A percentile compares a stretch with the other conserved stretches of the same genome.
These are phyloP conservation scores for Aureobasidium subglaciale DNA, from an alignment of 2,329 filamentous ascomycete species.

Conservation along the genomic window DNA sequence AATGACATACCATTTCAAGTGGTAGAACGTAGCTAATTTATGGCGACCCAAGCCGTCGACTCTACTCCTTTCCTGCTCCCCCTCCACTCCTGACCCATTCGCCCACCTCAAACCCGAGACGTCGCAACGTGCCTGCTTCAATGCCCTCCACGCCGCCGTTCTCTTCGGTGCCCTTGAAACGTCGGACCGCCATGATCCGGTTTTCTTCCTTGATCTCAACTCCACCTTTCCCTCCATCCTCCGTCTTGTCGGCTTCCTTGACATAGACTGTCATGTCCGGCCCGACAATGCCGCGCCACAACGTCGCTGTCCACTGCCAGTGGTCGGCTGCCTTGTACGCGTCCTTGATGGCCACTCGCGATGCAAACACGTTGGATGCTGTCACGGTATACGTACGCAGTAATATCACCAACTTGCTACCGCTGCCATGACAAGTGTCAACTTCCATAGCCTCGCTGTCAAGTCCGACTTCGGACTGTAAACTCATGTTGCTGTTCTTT, in stretches of 20 bases:
- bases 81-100: conserved; percentile 58
- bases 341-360: conserved; percentile 66
- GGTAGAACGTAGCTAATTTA: not conserved
- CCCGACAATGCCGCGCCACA: conserved; percentile 81
- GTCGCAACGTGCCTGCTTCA: conserved; percentile 51
- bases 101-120: conserved; percentile 78
- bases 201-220: conserved; percentile 34
- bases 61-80: conserved; percentile 1
- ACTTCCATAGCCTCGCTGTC: conserved; percentile 21
- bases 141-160: conserved; percentile 23
- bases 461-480: not conserved
- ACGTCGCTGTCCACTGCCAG: conserved; percentile 94
- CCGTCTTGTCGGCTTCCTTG: conserved; percentile 19
- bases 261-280: conserved; percentile 74
- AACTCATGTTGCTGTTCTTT: conserved; percentile 11
- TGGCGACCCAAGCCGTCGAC: not conserved
- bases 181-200: conserved; percentile 29
- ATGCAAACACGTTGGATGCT: conserved; percentile 68
- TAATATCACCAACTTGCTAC: conserved; percentile 57
- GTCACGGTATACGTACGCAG: conserved; percentile 75
- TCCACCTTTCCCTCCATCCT: conserved; percentile 23
- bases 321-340: conserved; percentile 78
- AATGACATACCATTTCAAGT: not conserved
- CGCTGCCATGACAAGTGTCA: conserved; percentile 16
- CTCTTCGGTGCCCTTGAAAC: conserved; percentile 26